These are phyloP conservation scores for Pythium angustatum DNA, from an alignment of 352 stramenopile species.

Conservation along the genomic window DNA sequence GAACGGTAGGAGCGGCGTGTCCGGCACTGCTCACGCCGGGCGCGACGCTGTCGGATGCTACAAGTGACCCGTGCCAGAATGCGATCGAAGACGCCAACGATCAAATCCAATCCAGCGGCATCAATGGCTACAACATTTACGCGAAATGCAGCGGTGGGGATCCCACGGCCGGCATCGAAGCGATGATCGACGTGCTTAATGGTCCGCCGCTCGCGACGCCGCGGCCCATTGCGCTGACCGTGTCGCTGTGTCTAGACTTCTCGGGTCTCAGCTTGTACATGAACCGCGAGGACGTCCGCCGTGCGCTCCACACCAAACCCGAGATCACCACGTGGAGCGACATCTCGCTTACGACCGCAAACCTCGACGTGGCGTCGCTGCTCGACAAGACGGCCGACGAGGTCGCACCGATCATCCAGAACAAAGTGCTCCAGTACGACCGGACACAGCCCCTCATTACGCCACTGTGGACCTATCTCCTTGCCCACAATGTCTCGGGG, in stretches of 20 bases:
- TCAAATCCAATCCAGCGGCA: conserved; percentile 7
- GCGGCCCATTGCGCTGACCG: conserved; percentile 35
- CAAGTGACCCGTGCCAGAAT: conserved; percentile 14
- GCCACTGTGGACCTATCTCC: conserved; percentile 50
- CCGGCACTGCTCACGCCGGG: conserved; percentile 21
- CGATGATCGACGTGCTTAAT: conserved; percentile 24
- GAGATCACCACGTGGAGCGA: conserved; percentile 40
- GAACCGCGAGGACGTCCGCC: conserved; percentile 44
- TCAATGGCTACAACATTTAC: conserved; percentile 38
- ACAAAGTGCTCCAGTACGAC: conserved; percentile 33
- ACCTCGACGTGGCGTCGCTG: neutral
- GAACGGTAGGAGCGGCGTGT: conserved; percentile 33
- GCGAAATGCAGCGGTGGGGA: conserved; percentile 22
- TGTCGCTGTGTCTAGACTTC: conserved; percentile 31
- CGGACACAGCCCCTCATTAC: conserved; percentile 43
- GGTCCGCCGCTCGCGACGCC: conserved; percentile 21
- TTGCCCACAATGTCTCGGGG: conserved; percentile 40
- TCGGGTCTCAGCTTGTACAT: conserved; percentile 40
- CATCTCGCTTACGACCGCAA: conserved; percentile 36
- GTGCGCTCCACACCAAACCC: conserved; percentile 55
- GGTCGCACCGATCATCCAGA: conserved; percentile 15
- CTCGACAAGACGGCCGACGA: conserved; percentile 16
- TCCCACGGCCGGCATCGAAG: conserved; percentile 8
- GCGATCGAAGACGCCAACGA: conserved; percentile 4
- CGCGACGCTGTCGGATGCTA: neutral